Conservation (phyloP, 106 monocot genomes). For the Apostasia ramifera region DNA sequence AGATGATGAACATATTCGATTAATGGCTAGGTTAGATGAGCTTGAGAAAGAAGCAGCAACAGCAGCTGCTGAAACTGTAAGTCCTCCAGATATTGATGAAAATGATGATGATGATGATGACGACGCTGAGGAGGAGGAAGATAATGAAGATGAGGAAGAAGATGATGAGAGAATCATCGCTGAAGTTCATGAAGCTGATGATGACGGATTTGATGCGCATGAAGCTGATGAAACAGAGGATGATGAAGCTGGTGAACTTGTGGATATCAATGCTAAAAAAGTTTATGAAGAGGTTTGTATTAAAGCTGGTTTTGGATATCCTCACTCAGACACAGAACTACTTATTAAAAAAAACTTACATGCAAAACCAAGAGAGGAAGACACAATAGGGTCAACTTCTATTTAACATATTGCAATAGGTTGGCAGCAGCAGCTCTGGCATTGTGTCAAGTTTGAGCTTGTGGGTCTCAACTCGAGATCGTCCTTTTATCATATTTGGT, state of each 20-base stretch:
- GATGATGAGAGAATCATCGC: slow-evolving; percentile 1
- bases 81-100: neutral
- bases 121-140: slow-evolving; percentile 17
- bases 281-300: slow-evolving; percentile 1
- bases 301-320: slow-evolving; percentile 9
- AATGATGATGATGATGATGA: slow-evolving; percentile 23
- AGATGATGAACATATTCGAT: slow-evolving; percentile 56
- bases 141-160: slow-evolving; percentile 20
- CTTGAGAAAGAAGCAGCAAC: slow-evolving; percentile 79
- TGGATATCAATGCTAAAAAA: neutral
- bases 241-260: neutral
- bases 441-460: no score
- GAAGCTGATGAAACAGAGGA: neutral
- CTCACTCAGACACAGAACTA: neutral
- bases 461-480: no score
- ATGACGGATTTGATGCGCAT: neutral
- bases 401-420: neutral
- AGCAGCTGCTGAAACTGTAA: slow-evolving; percentile 17
- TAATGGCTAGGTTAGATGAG: slow-evolving; percentile 70
- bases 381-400: neutral
- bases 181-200: neutral
- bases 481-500: no score
- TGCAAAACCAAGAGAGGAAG: no score
- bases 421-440: neutral
- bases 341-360: no score